A percentile compares a stretch with the other conserved stretches of the same genome.
These are phyloP conservation scores for Nemania sp. DNA, from an alignment of 2,329 filamentous ascomycete species.

Conservation along the genomic window DNA sequence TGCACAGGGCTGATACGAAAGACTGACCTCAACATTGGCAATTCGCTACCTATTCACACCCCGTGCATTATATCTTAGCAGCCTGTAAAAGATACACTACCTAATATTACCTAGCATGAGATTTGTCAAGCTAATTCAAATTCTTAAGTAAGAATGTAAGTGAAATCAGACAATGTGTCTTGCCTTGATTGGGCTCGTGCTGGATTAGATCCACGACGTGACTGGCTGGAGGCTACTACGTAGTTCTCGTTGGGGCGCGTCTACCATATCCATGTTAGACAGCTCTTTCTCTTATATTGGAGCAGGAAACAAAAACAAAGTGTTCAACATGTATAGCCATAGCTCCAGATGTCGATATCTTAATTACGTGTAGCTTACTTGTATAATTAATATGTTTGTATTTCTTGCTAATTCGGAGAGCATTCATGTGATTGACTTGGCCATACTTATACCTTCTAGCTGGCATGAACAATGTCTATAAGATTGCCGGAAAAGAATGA, in stretches of 20 bases:
- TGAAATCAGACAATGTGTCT: slow-evolving; percentile 24
- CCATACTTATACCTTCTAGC: too few relatives aligned
- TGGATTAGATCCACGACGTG: not conserved
- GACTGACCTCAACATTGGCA: too few relatives aligned
- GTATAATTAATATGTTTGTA: too few relatives aligned
- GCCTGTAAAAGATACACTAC: not conserved
- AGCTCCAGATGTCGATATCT: not conserved
- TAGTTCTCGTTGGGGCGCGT: not conserved
- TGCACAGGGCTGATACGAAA: too few relatives aligned
- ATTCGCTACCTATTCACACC: too few relatives aligned
- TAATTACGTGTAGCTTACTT: not conserved
- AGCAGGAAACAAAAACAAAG: too few relatives aligned
- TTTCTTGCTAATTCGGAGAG: too few relatives aligned
- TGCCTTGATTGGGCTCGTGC: slow-evolving; percentile 24
- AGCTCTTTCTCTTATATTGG: too few relatives aligned
- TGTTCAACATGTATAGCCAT: too few relatives aligned
- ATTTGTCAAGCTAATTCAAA: slow-evolving; percentile 25
- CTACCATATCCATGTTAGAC: slow-evolving; percentile 9
- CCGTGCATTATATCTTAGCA: too few relatives aligned
- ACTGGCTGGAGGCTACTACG: slow-evolving; percentile 7
- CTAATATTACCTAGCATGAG: not conserved
- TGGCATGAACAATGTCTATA: too few relatives aligned
- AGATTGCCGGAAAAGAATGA: not conserved
- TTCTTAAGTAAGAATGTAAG: slow-evolving; percentile 21
- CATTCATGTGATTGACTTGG: too few relatives aligned